These are phyloP conservation scores for Haplosporangium gracile DNA, from an alignment of 192 early-diverging fungal genomes.

Conservation along the genomic window DNA sequence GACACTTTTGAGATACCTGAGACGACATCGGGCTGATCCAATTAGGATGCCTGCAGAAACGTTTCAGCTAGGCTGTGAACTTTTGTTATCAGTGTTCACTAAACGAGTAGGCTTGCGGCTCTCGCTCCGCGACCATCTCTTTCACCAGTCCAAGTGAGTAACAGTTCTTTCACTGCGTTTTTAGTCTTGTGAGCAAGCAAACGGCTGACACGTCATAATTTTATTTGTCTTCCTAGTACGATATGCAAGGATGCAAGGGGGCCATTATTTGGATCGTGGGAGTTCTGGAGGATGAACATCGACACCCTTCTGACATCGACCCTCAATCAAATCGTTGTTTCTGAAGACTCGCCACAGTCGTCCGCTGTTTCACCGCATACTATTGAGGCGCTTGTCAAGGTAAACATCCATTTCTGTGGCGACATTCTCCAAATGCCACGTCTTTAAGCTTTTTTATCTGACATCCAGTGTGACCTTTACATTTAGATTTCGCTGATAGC, in stretches of 20 bases:
- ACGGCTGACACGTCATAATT: background rate
- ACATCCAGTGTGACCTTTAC: background rate
- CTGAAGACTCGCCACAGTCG: background rate
- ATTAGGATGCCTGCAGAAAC: conserved; percentile 25
- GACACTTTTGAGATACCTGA: conserved; percentile 23
- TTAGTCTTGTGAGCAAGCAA: background rate
- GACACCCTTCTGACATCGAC: conserved; percentile 20
- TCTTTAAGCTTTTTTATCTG: background rate
- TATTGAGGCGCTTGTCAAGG: conserved; percentile 38
- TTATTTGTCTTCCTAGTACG: background rate
- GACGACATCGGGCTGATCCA: conserved; percentile 26
- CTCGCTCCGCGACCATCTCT: conserved; percentile 34
- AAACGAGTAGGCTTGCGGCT: conserved; percentile 19
- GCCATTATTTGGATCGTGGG: conserved; percentile 50
- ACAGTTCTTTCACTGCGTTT: background rate
- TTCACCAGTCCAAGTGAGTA: conserved; percentile 27
- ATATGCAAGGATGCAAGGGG: conserved; percentile 24
- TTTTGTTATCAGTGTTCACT: conserved; percentile 39
- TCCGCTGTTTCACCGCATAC: conserved; percentile 8
- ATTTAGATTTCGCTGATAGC: conserved; percentile 40
- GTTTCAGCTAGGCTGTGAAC: conserved; percentile 33
- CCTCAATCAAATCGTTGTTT: conserved; percentile 39
- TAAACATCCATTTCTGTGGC: background rate
- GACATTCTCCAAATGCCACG: too few relatives aligned
- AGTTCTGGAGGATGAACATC: conserved; percentile 34